Evolutionary conservation across 768 basidiomycete species (phyloP), one percentile per base, ranked within the genome.

Genomic region (Hygrophorus pudorinus): DNA sequence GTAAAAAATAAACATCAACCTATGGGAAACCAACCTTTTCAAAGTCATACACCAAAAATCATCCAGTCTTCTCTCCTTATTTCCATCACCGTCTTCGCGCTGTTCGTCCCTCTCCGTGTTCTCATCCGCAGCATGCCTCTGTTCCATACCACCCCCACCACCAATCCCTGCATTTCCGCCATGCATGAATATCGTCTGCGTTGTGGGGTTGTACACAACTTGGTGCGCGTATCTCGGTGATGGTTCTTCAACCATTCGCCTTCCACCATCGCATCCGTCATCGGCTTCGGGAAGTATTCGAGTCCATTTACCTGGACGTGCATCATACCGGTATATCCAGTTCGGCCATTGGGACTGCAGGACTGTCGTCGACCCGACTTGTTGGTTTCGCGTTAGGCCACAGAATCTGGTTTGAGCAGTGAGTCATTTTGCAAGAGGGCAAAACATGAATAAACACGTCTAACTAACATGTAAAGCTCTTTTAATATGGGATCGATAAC

Each of bases 1-100:
- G n/a, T 32, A n/a, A 37, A 34, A 14, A 18, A 24, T 3, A 27
- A 31, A 14, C 33, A 13, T 10, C 46, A 31, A 35, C 38, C 28
- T 3, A 2, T 27, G 38, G 0, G 18, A 9, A 24, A 51, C 73
- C 29, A 46, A 85, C 86, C 85, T 73, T 50, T 70, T 57, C 29
- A 89, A 56, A 29, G 64, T 66, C 79, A 87, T 81, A 58, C 66
- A 70, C 86, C 87, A 90, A 49, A 90, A 79, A 58, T 88, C 86
- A 54, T 83, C 78, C 57, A 89, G 51, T 47, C 84, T 65, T 46
- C 59, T 66, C 51, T 77, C 73, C 43, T 58, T 64, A 29, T 54
- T 51, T 13, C 33, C 57, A 14, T 50, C 52, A 27, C 43, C 52
- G 17, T 20, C 51, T 28, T 16, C 46, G 55, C 59, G 21, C 39